These are phyloP conservation scores for Blastomyces parvus DNA, from an alignment of 2,329 filamentous ascomycete species.

Conservation along the genomic window DNA sequence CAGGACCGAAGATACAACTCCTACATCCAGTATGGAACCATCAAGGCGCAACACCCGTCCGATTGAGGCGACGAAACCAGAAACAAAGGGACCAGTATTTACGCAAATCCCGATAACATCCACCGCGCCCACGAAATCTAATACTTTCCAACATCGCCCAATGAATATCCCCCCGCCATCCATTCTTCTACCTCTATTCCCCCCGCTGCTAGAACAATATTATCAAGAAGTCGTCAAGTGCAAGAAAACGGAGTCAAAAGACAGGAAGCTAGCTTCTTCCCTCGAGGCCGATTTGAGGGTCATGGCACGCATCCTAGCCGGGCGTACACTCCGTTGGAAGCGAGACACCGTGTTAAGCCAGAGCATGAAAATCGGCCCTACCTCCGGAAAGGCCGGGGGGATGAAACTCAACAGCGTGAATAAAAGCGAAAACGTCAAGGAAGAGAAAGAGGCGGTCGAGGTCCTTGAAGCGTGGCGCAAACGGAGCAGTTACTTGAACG, in stretches of 20 bases:
- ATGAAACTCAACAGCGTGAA: constrained; percentile 90
- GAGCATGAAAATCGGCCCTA: constrained; percentile 73
- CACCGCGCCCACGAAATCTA: not conserved
- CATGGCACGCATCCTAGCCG: constrained; percentile 71
- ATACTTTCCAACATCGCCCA: constrained; percentile 46
- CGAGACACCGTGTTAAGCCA: constrained; percentile 75
- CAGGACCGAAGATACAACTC: not conserved
- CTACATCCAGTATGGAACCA: not conserved
- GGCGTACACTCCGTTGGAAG: constrained; percentile 81
- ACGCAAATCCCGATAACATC: not conserved
- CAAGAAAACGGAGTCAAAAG: constrained; percentile 37
- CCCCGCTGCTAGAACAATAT: constrained; percentile 58
- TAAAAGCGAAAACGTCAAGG: constrained; percentile 68
- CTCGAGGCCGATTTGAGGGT: constrained; percentile 39
- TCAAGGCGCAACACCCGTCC: not conserved
- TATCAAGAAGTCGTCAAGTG: constrained; percentile 55
- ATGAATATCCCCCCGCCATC: constrained; percentile 85
- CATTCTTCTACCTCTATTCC: constrained; percentile 67
- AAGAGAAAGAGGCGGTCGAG: constrained; percentile 76
- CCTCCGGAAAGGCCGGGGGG: constrained; percentile 60
- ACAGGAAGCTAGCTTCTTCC: constrained; percentile 17
- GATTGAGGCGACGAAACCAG: not conserved
- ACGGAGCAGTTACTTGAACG: constrained; percentile 63
- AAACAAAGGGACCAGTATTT: not conserved
- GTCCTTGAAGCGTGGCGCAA: constrained; percentile 65